Conservation (phyloP, 2,329 filamentous ascomycete genomes). For the Chaetomium sp. region DNA sequence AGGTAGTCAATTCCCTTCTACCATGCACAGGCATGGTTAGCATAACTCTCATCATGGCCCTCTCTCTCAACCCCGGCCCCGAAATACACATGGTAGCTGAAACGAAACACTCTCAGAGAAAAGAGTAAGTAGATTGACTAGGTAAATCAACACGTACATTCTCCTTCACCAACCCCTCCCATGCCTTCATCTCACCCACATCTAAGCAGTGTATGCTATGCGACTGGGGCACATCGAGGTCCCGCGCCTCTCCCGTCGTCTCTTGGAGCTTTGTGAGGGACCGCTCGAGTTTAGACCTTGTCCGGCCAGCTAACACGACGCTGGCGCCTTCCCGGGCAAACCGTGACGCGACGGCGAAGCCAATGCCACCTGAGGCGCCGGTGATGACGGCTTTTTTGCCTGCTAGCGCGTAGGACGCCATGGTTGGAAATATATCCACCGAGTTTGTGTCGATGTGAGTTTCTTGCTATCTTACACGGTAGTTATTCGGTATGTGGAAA, state of each 20-base stretch:
- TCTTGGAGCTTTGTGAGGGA: constrained; percentile 36
- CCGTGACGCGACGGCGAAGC: constrained; percentile 65
- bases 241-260: not conserved
- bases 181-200: constrained; percentile 33
- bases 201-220: constrained; percentile 29
- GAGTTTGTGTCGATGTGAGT: not conserved
- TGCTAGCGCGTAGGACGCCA: constrained; percentile 43
- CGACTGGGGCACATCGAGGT: not conserved
- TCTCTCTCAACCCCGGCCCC: not conserved
- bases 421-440: not conserved
- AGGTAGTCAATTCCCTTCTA: constrained; percentile 54
- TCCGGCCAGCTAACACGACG: constrained; percentile 58
- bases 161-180: not conserved
- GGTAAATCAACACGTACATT: constrained; percentile 4
- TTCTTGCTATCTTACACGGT: not conserved
- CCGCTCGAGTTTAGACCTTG: constrained; percentile 47
- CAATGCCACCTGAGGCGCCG: constrained; percentile 72
- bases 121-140: not conserved
- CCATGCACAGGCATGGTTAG: not conserved
- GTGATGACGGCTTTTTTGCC: constrained; percentile 64
- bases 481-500: not conserved
- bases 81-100: not conserved
- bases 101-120: not conserved
- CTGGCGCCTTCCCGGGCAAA: constrained; percentile 59
- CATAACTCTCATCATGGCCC: not conserved